These are phyloP conservation scores for Nannizzia gypsea DNA, from an alignment of 2,329 filamentous ascomycete genomes.

Conservation along the genomic window DNA sequence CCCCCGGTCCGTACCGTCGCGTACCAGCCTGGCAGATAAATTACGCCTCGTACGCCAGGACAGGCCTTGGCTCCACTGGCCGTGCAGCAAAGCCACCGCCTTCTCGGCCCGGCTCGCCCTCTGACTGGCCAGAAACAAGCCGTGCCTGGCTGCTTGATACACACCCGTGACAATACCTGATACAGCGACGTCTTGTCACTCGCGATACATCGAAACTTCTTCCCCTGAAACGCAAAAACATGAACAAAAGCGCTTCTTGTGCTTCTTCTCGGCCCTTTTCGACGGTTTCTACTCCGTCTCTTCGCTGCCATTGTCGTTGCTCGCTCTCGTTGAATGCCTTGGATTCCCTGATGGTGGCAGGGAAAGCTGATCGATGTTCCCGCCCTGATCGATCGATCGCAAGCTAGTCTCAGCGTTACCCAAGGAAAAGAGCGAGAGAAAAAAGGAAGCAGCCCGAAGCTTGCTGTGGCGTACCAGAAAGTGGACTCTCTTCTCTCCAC, in stretches of 20 bases:
- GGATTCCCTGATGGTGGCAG: not conserved
- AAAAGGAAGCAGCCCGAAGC: not conserved
- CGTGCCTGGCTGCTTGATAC: not conserved
- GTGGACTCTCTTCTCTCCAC: constrained; percentile 4
- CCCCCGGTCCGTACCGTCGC: not conserved
- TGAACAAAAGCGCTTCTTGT: not conserved
- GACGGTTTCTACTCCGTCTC: too few species aligned
- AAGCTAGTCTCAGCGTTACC: not conserved
- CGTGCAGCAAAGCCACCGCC: not conserved
- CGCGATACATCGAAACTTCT: not conserved
- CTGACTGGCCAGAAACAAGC: not conserved
- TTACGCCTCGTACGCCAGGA: not conserved
- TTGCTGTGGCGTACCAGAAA: not conserved
- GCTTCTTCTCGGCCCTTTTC: not conserved
- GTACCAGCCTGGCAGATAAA: not conserved
- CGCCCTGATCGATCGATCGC: not conserved
- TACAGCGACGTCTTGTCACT: not conserved
- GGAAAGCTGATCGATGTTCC: not conserved
- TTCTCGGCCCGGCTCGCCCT: not conserved
- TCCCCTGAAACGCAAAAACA: not conserved
- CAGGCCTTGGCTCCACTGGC: not conserved
- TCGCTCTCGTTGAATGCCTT: too few species aligned
- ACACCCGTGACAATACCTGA: not conserved
- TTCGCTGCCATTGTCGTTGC: too few species aligned
- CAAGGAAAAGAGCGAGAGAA: too few species aligned